Evolutionary conservation across 129 eudicot genomes (phyloP).

Genomic region (Helianthus annuus): DNA sequence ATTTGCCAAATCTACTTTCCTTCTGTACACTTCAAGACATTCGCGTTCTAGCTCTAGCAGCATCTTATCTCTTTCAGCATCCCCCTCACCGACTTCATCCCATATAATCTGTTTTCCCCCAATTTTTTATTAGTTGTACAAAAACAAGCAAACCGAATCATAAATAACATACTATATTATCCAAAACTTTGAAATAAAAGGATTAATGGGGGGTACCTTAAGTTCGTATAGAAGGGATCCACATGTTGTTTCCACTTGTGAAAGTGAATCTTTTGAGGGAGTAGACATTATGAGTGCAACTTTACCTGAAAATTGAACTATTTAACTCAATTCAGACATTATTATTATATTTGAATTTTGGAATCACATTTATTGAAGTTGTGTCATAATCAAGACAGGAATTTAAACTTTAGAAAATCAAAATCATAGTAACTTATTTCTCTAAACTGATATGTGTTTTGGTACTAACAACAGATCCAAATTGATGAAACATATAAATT

Average conservation of each 20-base stretch:
- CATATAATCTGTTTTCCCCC: constrained; percentile 56
- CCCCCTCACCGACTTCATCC: constrained; percentile 96
- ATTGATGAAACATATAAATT: neutral
- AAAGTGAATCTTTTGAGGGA: constrained; percentile 49
- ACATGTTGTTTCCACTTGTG: constrained; percentile 72
- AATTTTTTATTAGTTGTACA: neutral
- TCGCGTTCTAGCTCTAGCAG: constrained; percentile 86
- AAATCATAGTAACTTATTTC: too few species aligned
- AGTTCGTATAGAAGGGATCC: constrained; percentile 86
- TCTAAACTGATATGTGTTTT: neutral
- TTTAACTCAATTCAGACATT: neutral
- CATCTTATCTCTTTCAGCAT: constrained; percentile 54
- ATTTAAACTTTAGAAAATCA: neutral
- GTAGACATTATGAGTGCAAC: constrained; percentile 41
- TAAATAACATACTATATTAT: neutral
- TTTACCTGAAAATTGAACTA: constrained; percentile 14
- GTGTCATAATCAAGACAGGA: too few species aligned
- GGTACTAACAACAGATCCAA: neutral
- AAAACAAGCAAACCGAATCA: constrained; percentile 9
- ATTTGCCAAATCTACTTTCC: constrained; percentile 87
- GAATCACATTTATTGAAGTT: too few species aligned
- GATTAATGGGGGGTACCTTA: constrained; percentile 44
- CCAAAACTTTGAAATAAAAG: neutral
- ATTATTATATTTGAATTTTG: neutral
- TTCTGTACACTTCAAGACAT: constrained; percentile 84